A percentile compares a stretch with the other conserved stretches of the same genome.
These are phyloP conservation scores for Stemphylium beticola DNA, from an alignment of 2,329 filamentous ascomycete species.

Conservation along the genomic window DNA sequence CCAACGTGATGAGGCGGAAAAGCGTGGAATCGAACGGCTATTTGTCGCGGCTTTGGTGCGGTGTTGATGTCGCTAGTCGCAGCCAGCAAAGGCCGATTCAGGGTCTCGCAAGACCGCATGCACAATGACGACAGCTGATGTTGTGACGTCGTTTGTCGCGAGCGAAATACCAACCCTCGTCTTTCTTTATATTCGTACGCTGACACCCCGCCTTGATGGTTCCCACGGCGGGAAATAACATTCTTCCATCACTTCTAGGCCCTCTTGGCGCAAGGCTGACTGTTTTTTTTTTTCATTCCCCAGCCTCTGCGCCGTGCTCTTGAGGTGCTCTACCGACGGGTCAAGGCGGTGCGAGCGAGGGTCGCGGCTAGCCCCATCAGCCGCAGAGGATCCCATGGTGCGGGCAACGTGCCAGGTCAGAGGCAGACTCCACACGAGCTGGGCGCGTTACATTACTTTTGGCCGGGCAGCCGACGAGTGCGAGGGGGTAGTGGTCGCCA, in stretches of 20 bases:
- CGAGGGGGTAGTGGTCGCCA: conserved; percentile 13
- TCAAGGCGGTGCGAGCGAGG: conserved; percentile 25
- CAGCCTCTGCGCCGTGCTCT: conserved; percentile 11
- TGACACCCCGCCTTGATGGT: conserved; percentile 26
- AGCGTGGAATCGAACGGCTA: background rate
- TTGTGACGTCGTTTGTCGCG: conserved; percentile 33
- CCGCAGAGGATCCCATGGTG: conserved; percentile 24
- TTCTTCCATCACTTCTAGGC: conserved; percentile 43
- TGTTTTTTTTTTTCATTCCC: conserved; percentile 20
- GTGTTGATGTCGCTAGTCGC: conserved; percentile 6
- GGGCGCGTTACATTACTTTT: conserved; percentile 20
- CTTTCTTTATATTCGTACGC: conserved; percentile 25
- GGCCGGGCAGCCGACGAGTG: conserved; percentile 10
- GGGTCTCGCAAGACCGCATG: conserved; percentile 27
- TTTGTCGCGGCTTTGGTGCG: background rate
- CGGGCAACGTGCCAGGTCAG: conserved; percentile 22
- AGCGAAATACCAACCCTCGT: conserved; percentile 26
- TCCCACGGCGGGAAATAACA: conserved; percentile 25
- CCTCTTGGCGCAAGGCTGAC: conserved; percentile 35
- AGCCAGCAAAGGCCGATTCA: conserved; percentile 13
- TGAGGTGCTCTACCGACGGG: conserved; percentile 16
- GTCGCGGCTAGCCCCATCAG: conserved; percentile 26
- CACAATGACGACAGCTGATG: conserved; percentile 35
- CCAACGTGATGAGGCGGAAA: background rate
- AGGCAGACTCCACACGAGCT: conserved; percentile 20